Base-by-base conservation (phyloP, 192 early-diverging fungal species). In the Lunasporangiospora selenospora region DNA sequence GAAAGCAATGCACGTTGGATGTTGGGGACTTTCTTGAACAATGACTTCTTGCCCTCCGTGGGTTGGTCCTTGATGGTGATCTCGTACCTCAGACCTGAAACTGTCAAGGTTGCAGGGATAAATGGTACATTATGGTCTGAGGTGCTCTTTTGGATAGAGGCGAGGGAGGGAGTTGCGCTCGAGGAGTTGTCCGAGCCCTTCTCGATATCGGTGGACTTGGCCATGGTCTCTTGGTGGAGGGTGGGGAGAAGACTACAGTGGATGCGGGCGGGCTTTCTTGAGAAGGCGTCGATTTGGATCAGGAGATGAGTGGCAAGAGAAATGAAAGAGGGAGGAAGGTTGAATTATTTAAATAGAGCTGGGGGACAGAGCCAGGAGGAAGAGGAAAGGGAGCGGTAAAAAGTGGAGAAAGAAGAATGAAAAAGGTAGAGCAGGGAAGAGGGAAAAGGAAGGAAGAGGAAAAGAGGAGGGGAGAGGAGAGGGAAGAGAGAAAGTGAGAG, bases 11-110 rank as follows among this genome's bases (percentile, higher is more conserved):
- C 59, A 11, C 59, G 51, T 33, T 71, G 67, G 30, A 71, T 33
- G 32, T 58, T 51, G 36, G 53, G 67, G 7, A 23, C 21, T 26
- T 52, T 71, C 67, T 71, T 71, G 53, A 71, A 71, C 16, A 56
- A 12, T 6, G 59, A 56, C 7, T 53, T 32, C 40, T 62, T 71
- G 4, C 59, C 59, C 10, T 70, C 58, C 44, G 55, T 62, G 31
- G 40, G 39, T 15, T 36, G 45, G 18, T 71, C 52, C 29, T 61
- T 61, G 18, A 71, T 44, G 10, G 67, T 71, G 53, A 71, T 57
- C 46, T 62, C 67, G 30, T 71, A 71, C 33, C 62, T 58, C 15
- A 71, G 45, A 34, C 45, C 62, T 19, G 59, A 50, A 18, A 71
- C 45, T 3, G 59, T 62, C 19, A 71, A 41, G 12, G 67, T 57